Base-by-base conservation (phyloP, 768 basidiomycete species). In the Bullera alba region DNA sequence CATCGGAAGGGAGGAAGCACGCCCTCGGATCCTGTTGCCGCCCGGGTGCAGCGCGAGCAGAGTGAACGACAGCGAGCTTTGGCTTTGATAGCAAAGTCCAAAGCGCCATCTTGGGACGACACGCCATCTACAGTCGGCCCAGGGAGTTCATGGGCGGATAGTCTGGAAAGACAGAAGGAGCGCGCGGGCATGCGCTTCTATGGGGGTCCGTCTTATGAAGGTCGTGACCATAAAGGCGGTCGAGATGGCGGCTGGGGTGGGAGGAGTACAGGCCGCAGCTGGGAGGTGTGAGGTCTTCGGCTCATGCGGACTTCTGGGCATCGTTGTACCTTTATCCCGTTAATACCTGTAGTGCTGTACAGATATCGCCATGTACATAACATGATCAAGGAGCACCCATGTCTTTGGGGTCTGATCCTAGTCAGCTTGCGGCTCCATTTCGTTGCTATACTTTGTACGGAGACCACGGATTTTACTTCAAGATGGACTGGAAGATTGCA, bases 41-140 rank as follows among this genome's bases (percentile, higher is more conserved):
- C 60, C 14, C 54, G 65, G 12, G 29, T 56, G 8, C 23, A 10
- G 23, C 6, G 25, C 7, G 29, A 47, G 1, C 27, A 41, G 25
- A 53, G 56, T n/a, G 70, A 71, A 47, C 41, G 70, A 14, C 50
- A 69, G 27, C 41, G 70, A 15, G 70, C 70, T 16, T 35, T 71
- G 12, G 70, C 63, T 4, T 39, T 71, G 8, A 59, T 71, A 15
- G 59, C 58, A 4, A 53, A 60, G 38, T 38, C 50, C 6, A 63
- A 63, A 48, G 51, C 47, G 5, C 45, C 46, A 37, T 19, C 50
- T 1, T 69, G 63, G 63, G 60, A 65, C 29, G 63, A 61, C 50
- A 68, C 63, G 37, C 66, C 66, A 0, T 50, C 46, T 29, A 61
- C 53, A 7, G 54, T 63, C 7, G 48, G 27, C 2, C 53, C 41